These are phyloP conservation scores for Podaxis rugospora DNA, from an alignment of 768 basidiomycete genomes.

Conservation along the genomic window DNA sequence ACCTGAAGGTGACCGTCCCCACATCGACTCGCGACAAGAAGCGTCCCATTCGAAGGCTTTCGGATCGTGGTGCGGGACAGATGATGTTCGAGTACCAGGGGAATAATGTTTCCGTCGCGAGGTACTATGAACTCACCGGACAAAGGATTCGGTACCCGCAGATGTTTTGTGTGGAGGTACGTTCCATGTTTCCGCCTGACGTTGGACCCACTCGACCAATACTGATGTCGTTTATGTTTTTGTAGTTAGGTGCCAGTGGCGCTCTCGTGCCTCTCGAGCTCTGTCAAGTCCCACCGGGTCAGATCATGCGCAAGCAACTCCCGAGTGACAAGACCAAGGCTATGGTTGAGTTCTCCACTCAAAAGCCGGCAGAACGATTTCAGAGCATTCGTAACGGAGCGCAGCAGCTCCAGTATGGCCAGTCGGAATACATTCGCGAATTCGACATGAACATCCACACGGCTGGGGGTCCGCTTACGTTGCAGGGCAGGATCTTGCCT, in stretches of 20 bases:
- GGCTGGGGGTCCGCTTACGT: constrained; percentile 39
- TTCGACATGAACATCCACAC: constrained; percentile 63
- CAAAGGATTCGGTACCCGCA: constrained; percentile 39
- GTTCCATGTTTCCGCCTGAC: background rate
- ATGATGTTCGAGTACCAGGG: constrained; percentile 49
- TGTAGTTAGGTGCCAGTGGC: constrained; percentile 48
- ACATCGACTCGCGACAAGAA: constrained; percentile 24
- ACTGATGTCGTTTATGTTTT: background rate
- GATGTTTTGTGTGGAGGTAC: constrained; percentile 55
- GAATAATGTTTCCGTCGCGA: constrained; percentile 39
- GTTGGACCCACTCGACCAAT: background rate
- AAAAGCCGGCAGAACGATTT: constrained; percentile 54
- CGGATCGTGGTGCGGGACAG: constrained; percentile 40
- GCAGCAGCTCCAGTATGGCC: constrained; percentile 58
- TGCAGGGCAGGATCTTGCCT: constrained; percentile 53
- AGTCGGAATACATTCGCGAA: constrained; percentile 65
- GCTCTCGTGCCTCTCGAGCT: constrained; percentile 67
- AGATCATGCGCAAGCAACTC: constrained; percentile 67
- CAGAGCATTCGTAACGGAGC: constrained; percentile 49
- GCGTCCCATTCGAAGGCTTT: constrained; percentile 55
- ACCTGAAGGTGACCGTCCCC: constrained; percentile 27
- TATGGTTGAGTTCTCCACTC: constrained; percentile 65
- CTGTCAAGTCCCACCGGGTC: constrained; percentile 58
- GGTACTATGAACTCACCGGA: constrained; percentile 21
- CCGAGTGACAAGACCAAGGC: constrained; percentile 60